phyloP scores from a whole-genome alignment of 768 basidiomycete species.

The Xerocomellus intermedius region DNA sequence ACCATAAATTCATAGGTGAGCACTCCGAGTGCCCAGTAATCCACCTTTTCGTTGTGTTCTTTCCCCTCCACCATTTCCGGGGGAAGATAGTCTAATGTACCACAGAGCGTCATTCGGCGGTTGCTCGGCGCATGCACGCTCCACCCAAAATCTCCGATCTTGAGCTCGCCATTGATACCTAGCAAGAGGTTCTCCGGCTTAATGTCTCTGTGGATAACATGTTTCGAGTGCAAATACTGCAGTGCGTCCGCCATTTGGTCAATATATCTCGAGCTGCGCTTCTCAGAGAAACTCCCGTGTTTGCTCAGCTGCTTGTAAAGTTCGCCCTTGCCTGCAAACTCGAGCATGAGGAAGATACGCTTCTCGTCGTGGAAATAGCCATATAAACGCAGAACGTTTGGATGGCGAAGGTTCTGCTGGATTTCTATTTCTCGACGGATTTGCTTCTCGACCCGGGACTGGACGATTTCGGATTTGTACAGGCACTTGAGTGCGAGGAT shows the following conservation, averaged over 20 bases:
- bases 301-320: conserved; percentile 94
- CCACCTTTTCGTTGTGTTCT: conserved; percentile 88
- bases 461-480: conserved; percentile 94
- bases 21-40: conserved; percentile 97
- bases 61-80: conserved; percentile 97
- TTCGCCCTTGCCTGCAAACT: conserved; percentile 96
- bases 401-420: conserved; percentile 93
- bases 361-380: conserved; percentile 99
- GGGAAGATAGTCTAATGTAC: conserved; percentile 94
- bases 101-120: conserved; percentile 86
- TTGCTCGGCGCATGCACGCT: conserved; percentile 94
- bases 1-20: conserved; percentile 92
- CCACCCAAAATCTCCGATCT: conserved; percentile 99
- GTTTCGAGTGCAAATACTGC: conserved; percentile 87
- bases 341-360: conserved; percentile 96
- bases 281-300: conserved; percentile 83
- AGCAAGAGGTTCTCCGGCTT: conserved; percentile 97
- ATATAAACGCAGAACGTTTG: conserved; percentile 89
- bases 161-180: conserved; percentile 93
- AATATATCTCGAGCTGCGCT: conserved; percentile 84
- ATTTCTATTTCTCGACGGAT: conserved; percentile 98
- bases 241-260: conserved; percentile 98
- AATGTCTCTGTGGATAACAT: conserved; percentile 98
- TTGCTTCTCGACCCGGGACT: conserved; percentile 92
- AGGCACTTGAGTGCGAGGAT: conserved; percentile 96